These are phyloP conservation scores for Cercospora sp. DNA, from an alignment of 2,329 filamentous ascomycete genomes.

Conservation along the genomic window DNA sequence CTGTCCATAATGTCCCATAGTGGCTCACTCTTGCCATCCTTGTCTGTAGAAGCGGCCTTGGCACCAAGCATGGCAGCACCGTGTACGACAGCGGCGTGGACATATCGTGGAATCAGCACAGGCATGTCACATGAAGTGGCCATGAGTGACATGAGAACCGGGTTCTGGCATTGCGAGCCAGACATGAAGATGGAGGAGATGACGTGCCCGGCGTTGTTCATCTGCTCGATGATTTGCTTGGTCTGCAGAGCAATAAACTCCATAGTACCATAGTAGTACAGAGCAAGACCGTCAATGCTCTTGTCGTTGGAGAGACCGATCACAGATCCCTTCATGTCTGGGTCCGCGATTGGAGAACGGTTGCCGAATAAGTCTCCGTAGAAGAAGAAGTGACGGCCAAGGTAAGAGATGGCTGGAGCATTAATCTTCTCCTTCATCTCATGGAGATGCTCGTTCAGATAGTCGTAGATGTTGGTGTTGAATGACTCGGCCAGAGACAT, in stretches of 20 bases:
- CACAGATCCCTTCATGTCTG: constrained; percentile 87
- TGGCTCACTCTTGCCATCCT: constrained; percentile 75
- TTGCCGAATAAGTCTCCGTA: constrained; percentile 98
- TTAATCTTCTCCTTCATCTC: constrained; percentile 68
- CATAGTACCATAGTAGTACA: constrained; percentile 94
- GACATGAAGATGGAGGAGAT: constrained; percentile 98
- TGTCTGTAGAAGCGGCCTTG: constrained; percentile 85
- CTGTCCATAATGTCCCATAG: constrained; percentile 97
- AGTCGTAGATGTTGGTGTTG: constrained; percentile 90
- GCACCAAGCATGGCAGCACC: constrained; percentile 98
- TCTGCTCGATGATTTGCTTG: constrained; percentile 87
- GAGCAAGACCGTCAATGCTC: constrained; percentile 78
- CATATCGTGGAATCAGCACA: constrained; percentile 88
- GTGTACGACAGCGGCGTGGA: constrained; percentile 92
- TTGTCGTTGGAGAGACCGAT: constrained; percentile 86
- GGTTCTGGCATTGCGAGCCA: constrained; percentile 94
- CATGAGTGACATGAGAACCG: constrained; percentile 85
- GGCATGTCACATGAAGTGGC: constrained; percentile 90
- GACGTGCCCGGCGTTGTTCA: constrained; percentile 86
- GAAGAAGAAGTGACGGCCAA: constrained; percentile 95
- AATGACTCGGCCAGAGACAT: constrained; percentile 75
- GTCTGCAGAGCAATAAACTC: constrained; percentile 98
- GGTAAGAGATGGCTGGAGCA: constrained; percentile 77
- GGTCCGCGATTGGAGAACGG: constrained; percentile 86
- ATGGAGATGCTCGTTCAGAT: constrained; percentile 82